Evolutionary conservation across 2,329 filamentous ascomycete species (phyloP), one percentile per base, ranked within the genome.

Genomic region (Monilinia laxa): DNA sequence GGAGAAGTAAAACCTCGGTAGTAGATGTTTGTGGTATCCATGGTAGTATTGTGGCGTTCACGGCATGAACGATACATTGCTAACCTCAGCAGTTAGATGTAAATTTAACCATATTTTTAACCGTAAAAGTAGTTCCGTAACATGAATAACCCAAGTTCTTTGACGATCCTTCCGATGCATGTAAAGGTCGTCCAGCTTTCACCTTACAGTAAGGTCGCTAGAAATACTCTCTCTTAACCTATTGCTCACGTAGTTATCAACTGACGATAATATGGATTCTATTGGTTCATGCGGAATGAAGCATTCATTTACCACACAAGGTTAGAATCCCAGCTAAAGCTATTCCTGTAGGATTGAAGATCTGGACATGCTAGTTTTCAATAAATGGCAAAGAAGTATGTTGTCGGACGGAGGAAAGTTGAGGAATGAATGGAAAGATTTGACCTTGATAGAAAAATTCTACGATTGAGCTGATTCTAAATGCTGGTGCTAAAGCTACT

Each of bases 1-100:
- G 58, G 58, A 45, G 45, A 60, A 38, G 28, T 60, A 51, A 51
- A 28, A 60, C 58, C 45, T 49, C 58, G 42, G 45, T 60, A 51
- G 58, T 60, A 45, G 45, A 51, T 35, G 28, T 38, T 23, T 47
- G 31, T 35, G 31, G 31, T 35, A 7, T 9, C 31, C 31, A 35
- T 35, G 16, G 45, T 47, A 20, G 28, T 16, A 51, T 60, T 23
- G 45, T 60, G 45, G 58, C 20, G 58, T 60, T 49, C 4, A 38
- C 7, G n/a, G 57, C 45, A 51, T 51, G 28, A 49, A 11, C 9
- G 38, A 45, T n/a, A 45, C 35, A 35, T 35, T 35, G 31, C 31
- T 35, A 9, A 35, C 28, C 28, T 31, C 28, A 6, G 18, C 47
- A 14, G 9, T 28, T 60, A 35, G 7, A 18, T 38, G 14, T 31